Conservation (phyloP, 2,329 filamentous ascomycete genomes). For the Scytalidium lignicola region DNA sequence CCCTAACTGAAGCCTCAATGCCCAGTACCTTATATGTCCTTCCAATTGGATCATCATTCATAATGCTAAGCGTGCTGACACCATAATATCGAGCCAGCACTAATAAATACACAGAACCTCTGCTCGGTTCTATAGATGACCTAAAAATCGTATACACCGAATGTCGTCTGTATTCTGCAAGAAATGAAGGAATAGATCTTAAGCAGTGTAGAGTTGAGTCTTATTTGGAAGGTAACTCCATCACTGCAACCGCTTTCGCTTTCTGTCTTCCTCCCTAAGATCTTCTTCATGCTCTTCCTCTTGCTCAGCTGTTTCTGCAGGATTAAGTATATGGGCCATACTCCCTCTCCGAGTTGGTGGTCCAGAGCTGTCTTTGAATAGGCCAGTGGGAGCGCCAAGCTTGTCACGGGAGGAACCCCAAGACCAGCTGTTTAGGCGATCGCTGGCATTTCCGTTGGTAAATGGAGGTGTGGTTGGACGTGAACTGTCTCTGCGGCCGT, state of each 20-base stretch:
- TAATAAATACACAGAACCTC: neutral
- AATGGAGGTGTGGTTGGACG: slow-evolving; percentile 28
- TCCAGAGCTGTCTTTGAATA: slow-evolving; percentile 40
- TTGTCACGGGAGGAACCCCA: slow-evolving; percentile 26
- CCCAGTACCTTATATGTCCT: neutral
- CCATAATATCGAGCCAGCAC: neutral
- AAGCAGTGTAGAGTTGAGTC: neutral
- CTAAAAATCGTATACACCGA: neutral
- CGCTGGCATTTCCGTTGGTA: slow-evolving; percentile 20
- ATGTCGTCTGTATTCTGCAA: neutral
- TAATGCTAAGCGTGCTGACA: neutral
- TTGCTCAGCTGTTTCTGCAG: slow-evolving; percentile 61
- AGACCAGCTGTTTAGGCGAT: slow-evolving; percentile 28
- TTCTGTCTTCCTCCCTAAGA: slow-evolving; percentile 50
- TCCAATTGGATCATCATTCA: neutral
- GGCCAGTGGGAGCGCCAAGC: slow-evolving; percentile 13
- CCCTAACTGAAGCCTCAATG: neutral
- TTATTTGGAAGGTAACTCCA: neutral
- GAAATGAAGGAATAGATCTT: neutral
- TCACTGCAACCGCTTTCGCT: slow-evolving; percentile 55
- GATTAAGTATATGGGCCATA: slow-evolving; percentile 69
- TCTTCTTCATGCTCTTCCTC: slow-evolving; percentile 63
- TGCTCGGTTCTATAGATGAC: neutral
- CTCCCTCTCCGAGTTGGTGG: slow-evolving; percentile 64
- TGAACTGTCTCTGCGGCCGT: slow-evolving; percentile 21